A percentile compares a stretch with the other conserved stretches of the same genome.
These are phyloP conservation scores for Jaenimonas drosophilae DNA, from an alignment of 208 protist genomes.

Conservation along the genomic window DNA sequence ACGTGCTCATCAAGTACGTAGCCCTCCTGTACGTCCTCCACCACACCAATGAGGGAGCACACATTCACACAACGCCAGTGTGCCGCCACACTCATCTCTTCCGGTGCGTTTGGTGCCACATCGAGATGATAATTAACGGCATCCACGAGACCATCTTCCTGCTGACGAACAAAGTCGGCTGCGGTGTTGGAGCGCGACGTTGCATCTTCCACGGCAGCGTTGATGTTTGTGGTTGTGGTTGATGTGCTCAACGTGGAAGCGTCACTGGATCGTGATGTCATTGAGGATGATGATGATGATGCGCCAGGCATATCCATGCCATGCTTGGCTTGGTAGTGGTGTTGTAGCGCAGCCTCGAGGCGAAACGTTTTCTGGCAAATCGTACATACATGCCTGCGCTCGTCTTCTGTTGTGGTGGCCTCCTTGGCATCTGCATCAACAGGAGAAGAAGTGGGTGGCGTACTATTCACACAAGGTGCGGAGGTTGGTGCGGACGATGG, in stretches of 20 bases:
- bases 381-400: constrained; percentile 70
- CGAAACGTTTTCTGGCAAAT: constrained; percentile 86
- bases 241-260: constrained; percentile 2
- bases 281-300: no score
- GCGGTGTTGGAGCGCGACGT: constrained; percentile 1
- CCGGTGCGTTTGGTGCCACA: constrained; percentile 77
- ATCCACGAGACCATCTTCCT: constrained; percentile 46
- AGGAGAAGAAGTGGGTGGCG: not conserved
- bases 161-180: constrained; percentile 44
- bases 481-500: not conserved
- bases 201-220: constrained; percentile 1
- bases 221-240: not conserved
- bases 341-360: constrained; percentile 77
- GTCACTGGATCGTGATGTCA: no score
- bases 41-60: constrained; percentile 64
- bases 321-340: constrained; percentile 88
- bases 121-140: constrained; percentile 77
- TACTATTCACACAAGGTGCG: not conserved
- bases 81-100: constrained; percentile 71
- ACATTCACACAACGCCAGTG: constrained; percentile 83
- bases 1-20: constrained; percentile 84
- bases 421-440: constrained; percentile 7
- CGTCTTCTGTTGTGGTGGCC: constrained; percentile 20
- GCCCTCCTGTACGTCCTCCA: constrained; percentile 70
- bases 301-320: constrained; percentile 82